These are phyloP conservation scores for Plasmodium knowlesi DNA, from an alignment of 169 alveolate species.

Conservation along the genomic window DNA sequence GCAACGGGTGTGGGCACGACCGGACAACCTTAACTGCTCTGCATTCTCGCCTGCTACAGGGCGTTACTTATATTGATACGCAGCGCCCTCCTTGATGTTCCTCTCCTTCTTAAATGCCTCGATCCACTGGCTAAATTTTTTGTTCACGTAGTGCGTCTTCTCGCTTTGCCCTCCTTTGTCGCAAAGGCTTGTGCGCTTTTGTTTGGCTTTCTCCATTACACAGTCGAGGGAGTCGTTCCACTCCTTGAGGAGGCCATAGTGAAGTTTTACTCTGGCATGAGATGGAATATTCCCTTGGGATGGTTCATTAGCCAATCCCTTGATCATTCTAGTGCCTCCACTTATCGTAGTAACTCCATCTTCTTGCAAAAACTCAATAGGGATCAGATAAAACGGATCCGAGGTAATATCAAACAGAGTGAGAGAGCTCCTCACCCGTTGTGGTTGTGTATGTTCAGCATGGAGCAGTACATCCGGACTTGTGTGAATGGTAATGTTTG, in stretches of 20 bases:
- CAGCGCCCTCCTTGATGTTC: neutral
- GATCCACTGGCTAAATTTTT: slow-evolving; percentile 48
- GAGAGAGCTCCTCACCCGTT: slow-evolving; percentile 4
- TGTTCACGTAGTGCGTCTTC: slow-evolving; percentile 32
- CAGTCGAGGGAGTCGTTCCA: slow-evolving; percentile 30
- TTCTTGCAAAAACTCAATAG: neutral
- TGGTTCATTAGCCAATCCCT: neutral
- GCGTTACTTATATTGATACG: too few species aligned
- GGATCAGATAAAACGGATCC: slow-evolving; percentile 15
- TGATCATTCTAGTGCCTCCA: neutral
- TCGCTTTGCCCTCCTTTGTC: neutral
- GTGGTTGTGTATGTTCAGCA: neutral
- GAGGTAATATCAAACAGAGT: neutral
- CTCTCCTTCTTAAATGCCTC: slow-evolving; percentile 46
- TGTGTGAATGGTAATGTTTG: neutral
- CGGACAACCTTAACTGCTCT: neutral
- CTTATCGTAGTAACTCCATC: neutral
- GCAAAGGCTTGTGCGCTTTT: neutral
- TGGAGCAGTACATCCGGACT: neutral
- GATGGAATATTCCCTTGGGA: neutral
- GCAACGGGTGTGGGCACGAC: neutral
- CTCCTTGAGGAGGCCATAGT: slow-evolving; percentile 7
- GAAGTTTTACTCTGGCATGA: neutral
- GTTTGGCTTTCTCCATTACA: neutral
- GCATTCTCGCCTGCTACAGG: neutral